phyloP scores from a whole-genome alignment of 805 yeast genomes.

The Zygosaccharomyces gambellarensis region DNA sequence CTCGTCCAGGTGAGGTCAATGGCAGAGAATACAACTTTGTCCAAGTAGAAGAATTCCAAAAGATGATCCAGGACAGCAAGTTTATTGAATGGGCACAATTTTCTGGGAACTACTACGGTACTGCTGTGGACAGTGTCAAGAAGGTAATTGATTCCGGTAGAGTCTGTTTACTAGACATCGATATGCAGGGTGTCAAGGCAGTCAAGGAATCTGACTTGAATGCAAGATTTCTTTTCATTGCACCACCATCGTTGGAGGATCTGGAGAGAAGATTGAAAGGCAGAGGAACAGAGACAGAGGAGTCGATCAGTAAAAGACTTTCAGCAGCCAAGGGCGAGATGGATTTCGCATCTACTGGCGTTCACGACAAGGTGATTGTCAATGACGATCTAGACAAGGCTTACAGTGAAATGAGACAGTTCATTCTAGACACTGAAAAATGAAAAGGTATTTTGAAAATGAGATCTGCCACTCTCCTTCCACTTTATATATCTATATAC shows the following conservation, averaged over 20 bases:
- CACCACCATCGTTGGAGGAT: conserved; percentile 88
- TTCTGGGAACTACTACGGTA: conserved; percentile 96
- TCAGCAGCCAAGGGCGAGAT: conserved; percentile 84
- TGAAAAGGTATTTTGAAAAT: neutral
- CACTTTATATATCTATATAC: neutral
- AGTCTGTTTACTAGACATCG: conserved; percentile 91
- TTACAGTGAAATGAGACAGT: conserved; percentile 71
- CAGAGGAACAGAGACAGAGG: conserved; percentile 94
- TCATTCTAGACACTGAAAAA: conserved; percentile 47
- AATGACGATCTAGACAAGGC: conserved; percentile 91
- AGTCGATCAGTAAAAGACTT: conserved; percentile 76
- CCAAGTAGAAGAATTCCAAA: conserved; percentile 73
- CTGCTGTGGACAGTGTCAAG: conserved; percentile 79
- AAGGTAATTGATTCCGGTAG: conserved; percentile 51
- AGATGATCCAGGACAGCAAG: conserved; percentile 63
- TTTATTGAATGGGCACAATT: conserved; percentile 98
- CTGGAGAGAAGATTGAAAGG: conserved; percentile 69
- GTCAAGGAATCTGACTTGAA: conserved; percentile 78
- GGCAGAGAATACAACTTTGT: conserved; percentile 89
- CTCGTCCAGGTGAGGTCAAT: conserved; percentile 86
- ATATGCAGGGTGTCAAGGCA: conserved; percentile 97
- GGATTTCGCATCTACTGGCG: conserved; percentile 85
- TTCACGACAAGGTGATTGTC: conserved; percentile 83
- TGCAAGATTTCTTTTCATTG: conserved; percentile 80
- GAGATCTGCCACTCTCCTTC: neutral